phyloP scores from a whole-genome alignment of 495 filamentous ascomycete genomes.

The Usnea hakonensis region DNA sequence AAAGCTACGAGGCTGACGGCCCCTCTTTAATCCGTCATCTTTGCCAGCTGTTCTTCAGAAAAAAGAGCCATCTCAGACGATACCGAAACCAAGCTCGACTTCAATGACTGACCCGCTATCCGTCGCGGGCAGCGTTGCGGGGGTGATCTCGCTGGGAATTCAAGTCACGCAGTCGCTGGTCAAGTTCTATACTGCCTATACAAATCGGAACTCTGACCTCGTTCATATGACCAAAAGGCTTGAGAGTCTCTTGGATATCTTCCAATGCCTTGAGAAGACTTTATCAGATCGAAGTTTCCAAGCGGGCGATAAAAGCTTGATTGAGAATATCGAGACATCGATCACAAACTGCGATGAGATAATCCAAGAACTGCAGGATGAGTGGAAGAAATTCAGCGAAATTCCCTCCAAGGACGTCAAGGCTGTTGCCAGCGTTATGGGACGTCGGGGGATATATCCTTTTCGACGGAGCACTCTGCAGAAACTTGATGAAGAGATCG shows the following conservation, averaged over 20 bases:
- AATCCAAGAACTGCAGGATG: slow-evolving; percentile 28
- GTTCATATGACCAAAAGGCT: slow-evolving; percentile 18
- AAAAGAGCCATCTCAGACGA: too few relatives aligned
- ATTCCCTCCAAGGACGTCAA: slow-evolving; percentile 6
- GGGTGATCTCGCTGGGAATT: too few relatives aligned
- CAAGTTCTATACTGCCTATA: too few relatives aligned
- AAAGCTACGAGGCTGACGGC: too few relatives aligned
- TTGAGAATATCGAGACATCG: slow-evolving; percentile 23
- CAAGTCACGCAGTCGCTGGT: too few relatives aligned
- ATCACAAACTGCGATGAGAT: slow-evolving; percentile 24
- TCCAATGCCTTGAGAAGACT: slow-evolving; percentile 19
- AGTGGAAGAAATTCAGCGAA: slow-evolving; percentile 18
- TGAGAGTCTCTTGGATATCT: slow-evolving; percentile 16
- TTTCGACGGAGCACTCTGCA: slow-evolving; percentile 31
- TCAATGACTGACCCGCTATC: too few relatives aligned
- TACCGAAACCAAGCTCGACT: too few relatives aligned
- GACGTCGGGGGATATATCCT: slow-evolving; percentile 28
- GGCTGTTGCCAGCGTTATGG: slow-evolving; percentile 9
- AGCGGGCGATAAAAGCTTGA: slow-evolving; percentile 20
- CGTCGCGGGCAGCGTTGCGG: too few relatives aligned
- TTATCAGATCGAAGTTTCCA: slow-evolving; percentile 18
- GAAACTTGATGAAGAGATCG: slow-evolving; percentile 29
- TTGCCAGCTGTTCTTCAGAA: too few relatives aligned
- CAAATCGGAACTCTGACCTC: too few relatives aligned
- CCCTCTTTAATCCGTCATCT: too few relatives aligned